Evolutionary conservation across 805 yeast species (phyloP), one percentile per base, ranked within the genome.

Genomic region (Yamadazyma takamatsuzukensis): DNA sequence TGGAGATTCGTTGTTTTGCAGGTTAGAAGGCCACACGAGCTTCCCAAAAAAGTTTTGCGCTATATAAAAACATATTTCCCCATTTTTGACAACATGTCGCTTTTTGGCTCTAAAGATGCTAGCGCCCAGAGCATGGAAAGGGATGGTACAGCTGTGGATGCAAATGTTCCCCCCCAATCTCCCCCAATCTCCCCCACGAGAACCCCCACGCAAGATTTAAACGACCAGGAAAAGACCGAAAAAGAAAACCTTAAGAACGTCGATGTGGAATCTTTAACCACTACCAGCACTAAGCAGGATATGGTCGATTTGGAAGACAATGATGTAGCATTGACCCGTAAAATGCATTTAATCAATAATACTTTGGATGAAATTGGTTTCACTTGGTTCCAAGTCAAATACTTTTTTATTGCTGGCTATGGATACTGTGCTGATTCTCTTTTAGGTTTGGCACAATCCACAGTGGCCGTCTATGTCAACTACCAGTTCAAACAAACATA

Each of bases 401-500:
- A 72, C 9, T 74, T 75, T 47, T 60, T 64, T 39, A 48, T 75
- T 14, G 74, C 74, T 18, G 81, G 80, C 6, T 67, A 70, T 56
- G 81, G 81, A 18, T 76, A 74, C 39, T 67, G 73, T 4, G 75
- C 68, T 10, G 78, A 76, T 44, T 70, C 79, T 15, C 72, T 72
- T 44, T 58, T 77, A 43, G 65, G 61, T 27, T 58, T 61, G 54
- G 50, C 73, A 33, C 77, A 72, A 37, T 54, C 70, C 28, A 56
- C 70, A 3, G 77, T 71, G 15, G 55, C 65, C 30, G 58, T 65
- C 4, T 70, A 64, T 37, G 68, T 74, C 21, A 64, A 72, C 46
- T 56, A 50, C 37, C 79, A 76, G 49, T 74, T 70, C 45, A 61
- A 68, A 24, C 61, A 55, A 36, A 50, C 49, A 9, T 74, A 55